phyloP scores from a whole-genome alignment of 345 rosid genomes.

The Citrus hindsii region DNA sequence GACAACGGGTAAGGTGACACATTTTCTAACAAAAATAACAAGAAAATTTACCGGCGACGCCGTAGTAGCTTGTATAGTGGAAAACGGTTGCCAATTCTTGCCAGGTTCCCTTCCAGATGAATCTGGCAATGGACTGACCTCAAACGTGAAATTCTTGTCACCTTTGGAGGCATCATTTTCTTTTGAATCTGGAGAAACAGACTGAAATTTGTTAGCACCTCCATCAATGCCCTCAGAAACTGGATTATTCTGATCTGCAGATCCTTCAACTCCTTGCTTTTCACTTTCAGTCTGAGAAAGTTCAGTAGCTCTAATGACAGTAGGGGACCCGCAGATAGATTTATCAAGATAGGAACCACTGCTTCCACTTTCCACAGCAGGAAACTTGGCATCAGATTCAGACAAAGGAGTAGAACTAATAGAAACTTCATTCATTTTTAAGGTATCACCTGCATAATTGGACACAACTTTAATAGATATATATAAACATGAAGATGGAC shows the following conservation, averaged over 20 bases:
- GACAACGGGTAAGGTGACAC: too few species aligned
- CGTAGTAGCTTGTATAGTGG: slow-evolving; percentile 28
- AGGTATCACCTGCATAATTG: slow-evolving; percentile 25
- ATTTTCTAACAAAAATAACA: neutral
- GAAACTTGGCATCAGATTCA: slow-evolving; percentile 32
- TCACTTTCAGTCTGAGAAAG: slow-evolving; percentile 35
- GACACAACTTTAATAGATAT: neutral
- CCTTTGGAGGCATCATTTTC: slow-evolving; percentile 40
- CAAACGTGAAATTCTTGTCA: slow-evolving; percentile 50
- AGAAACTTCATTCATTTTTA: slow-evolving; percentile 18
- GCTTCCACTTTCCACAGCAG: slow-evolving; percentile 28
- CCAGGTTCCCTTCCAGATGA: slow-evolving; percentile 33
- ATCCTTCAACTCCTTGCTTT: slow-evolving; percentile 31
- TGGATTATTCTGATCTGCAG: slow-evolving; percentile 28
- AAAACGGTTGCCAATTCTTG: slow-evolving; percentile 40
- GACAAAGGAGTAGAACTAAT: slow-evolving; percentile 18
- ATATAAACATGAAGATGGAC: neutral
- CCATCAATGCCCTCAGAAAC: slow-evolving; percentile 23
- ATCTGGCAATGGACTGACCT: slow-evolving; percentile 32
- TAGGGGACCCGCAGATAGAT: slow-evolving; percentile 39
- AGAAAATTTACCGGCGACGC: slow-evolving; percentile 40
- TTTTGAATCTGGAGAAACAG: slow-evolving; percentile 33
- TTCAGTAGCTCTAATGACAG: slow-evolving; percentile 34
- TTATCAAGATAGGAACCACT: slow-evolving; percentile 34
- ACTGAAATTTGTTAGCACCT: slow-evolving; percentile 15